A percentile compares a stretch with the other conserved stretches of the same genome.
Evolutionary conservation across 2,329 filamentous ascomycete genomes (phyloP).

Genomic region (Pseudogymnoascus sp.): DNA sequence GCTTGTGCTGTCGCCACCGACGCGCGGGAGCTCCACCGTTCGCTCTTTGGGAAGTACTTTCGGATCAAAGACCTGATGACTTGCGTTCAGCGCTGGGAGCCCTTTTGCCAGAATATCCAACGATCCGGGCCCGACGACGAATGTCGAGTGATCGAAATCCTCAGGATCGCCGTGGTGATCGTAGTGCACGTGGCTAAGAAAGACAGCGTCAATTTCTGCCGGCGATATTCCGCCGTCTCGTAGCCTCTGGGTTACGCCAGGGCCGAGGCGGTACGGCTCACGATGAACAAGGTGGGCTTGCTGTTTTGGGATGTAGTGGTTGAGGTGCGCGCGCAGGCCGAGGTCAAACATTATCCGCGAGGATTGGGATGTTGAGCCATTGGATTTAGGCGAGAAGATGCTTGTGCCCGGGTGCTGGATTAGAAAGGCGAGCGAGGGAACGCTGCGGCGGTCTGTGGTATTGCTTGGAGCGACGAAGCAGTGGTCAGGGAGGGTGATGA

Average conservation of each 20-base stretch:
- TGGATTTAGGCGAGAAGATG: no score
- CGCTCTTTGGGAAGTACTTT: slow-evolving; percentile 34
- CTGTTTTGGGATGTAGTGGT: slow-evolving; percentile 34
- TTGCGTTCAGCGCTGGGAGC: no score
- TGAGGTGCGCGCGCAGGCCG: slow-evolving; percentile 32
- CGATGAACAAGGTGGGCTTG: slow-evolving; percentile 38
- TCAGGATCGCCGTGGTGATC: slow-evolving; percentile 48
- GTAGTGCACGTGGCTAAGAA: slow-evolving; percentile 48
- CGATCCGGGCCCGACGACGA: slow-evolving; percentile 42
- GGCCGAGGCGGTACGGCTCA: slow-evolving; percentile 35
- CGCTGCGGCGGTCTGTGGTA: no score
- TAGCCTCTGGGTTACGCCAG: slow-evolving; percentile 34
- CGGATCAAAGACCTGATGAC: slow-evolving; percentile 29
- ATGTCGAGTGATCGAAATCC: slow-evolving; percentile 40
- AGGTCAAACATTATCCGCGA: slow-evolving; percentile 43
- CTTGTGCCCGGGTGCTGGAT: no score
- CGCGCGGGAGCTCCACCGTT: slow-evolving; percentile 35
- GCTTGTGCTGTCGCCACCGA: not conserved
- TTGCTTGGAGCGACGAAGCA: no score
- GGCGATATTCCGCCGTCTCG: slow-evolving; percentile 28
- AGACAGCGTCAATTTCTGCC: slow-evolving; percentile 15
- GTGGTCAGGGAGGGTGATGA: no score
- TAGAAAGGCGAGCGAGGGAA: no score
- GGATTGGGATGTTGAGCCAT: slow-evolving; percentile 23
- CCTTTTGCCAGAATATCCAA: slow-evolving; percentile 29